Base-by-base conservation (phyloP, 164 flowering plant species). In the Liquidambar formosana region DNA sequence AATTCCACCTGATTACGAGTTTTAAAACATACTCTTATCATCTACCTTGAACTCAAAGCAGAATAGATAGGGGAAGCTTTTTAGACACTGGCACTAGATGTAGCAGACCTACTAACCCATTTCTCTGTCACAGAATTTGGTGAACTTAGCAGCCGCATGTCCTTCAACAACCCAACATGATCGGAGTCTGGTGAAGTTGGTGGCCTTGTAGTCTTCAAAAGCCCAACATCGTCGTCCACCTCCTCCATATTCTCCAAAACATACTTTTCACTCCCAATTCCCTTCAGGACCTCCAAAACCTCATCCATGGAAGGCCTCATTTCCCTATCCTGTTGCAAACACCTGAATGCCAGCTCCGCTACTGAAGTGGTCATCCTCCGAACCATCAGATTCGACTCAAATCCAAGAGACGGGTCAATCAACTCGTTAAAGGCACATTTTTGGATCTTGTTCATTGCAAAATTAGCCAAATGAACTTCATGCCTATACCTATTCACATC, bases 401-500 rank as follows among this genome's bases (percentile, higher is more conserved):
- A 78, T 21, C 85, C 84, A 21, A 84, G 80, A 22, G 22, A 28
- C 2, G 78, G 78, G 47, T 86, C 90, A n/a, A n/a, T n/a, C n/a
- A n/a, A n/a, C n/a, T n/a, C n/a, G n/a, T n/a, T n/a, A n/a, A n/a
- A n/a, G n/a, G n/a, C n/a, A n/a, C n/a, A n/a, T n/a, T n/a, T n/a
- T n/a, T n/a, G n/a, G n/a, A n/a, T n/a, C n/a, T n/a, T n/a, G 56
- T 47, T 80, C 27, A 79, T 38, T 0, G 90, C 90, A 19, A 79
- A 65, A 73, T 73, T 81, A 3, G 88, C 71, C 66, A 86, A 70
- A 44, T 84, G 84, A 46, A 86, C 78, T 67, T 86, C 88, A n/a
- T n/a, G n/a, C n/a, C n/a, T n/a, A n/a, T n/a, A n/a, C n/a, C n/a
- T n/a, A n/a, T n/a, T n/a, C n/a, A n/a, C n/a, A n/a, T n/a, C n/a